Percentiles rank a stretch among this genome's conserved stretches.
Evolutionary conservation across 805 yeast genomes (phyloP).

Genomic region (Metschnikowia sp.): DNA sequence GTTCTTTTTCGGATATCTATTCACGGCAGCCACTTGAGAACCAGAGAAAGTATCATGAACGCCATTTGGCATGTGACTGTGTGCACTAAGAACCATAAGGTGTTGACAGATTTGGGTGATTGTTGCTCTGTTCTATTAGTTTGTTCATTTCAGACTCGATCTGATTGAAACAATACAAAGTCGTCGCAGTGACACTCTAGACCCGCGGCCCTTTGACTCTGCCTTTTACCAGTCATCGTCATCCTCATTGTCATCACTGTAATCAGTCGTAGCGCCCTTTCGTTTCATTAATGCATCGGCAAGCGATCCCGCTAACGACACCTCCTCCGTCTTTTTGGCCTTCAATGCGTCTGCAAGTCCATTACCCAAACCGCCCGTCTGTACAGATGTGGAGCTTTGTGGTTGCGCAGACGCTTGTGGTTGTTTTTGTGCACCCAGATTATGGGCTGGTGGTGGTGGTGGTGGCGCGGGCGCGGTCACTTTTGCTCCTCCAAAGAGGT

Average conservation of each 20-base stretch:
- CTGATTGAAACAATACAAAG: too few relatives aligned
- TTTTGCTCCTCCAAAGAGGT: conserved; percentile 20
- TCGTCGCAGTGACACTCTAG: neutral
- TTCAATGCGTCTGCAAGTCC: conserved; percentile 69
- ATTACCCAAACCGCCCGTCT: conserved; percentile 37
- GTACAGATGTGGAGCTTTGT: conserved; percentile 17
- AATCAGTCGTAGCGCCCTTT: conserved; percentile 59
- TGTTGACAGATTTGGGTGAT: too few relatives aligned
- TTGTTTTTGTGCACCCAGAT: conserved; percentile 12
- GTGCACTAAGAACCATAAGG: too few relatives aligned
- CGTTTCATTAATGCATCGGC: conserved; percentile 85
- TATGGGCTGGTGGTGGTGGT: conserved; percentile 13
- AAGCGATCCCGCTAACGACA: conserved; percentile 71
- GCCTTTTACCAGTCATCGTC: conserved; percentile 37
- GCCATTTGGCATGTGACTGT: too few relatives aligned
- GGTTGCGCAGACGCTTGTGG: conserved; percentile 21
- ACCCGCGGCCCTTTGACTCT: neutral
- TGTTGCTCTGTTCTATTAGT: too few relatives aligned
- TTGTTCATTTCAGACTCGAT: too few relatives aligned
- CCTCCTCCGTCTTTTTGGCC: conserved; percentile 60
- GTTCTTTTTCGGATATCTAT: too few relatives aligned
- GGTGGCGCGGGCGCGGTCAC: conserved; percentile 39
- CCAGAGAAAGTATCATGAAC: too few relatives aligned
- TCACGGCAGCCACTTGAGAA: too few relatives aligned
- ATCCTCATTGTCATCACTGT: conserved; percentile 68